These are phyloP conservation scores for Dictyostelium purpureum DNA, from an alignment of 78 protist species.

Conservation along the genomic window DNA sequence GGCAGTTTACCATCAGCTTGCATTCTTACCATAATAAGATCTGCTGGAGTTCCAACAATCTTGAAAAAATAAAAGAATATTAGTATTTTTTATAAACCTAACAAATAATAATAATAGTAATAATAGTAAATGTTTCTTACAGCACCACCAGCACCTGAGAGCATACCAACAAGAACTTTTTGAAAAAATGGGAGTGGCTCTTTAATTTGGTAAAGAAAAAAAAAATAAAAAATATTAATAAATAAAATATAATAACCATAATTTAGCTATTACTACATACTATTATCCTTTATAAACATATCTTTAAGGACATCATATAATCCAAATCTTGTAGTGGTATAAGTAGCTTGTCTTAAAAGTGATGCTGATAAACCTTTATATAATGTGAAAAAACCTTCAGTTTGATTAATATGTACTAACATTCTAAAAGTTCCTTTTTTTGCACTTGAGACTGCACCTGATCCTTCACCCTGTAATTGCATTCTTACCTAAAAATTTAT, in stretches of 20 bases:
- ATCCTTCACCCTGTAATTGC: slow-evolving; percentile 62
- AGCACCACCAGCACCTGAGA: slow-evolving; percentile 84
- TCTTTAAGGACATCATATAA: slow-evolving; percentile 66
- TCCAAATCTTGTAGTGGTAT: slow-evolving; percentile 80
- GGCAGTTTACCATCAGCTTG: slow-evolving; percentile 86
- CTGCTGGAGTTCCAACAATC: slow-evolving; percentile 81
- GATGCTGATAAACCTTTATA: slow-evolving; percentile 82
- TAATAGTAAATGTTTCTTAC: neutral
- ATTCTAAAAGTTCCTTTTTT: slow-evolving; percentile 59
- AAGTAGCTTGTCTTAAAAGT: slow-evolving; percentile 79
- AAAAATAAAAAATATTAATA: neutral
- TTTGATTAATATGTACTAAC: slow-evolving; percentile 31
- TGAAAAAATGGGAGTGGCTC: slow-evolving; percentile 45
- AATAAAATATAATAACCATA: too few relatives aligned
- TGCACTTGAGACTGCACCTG: neutral
- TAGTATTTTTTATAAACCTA: neutral
- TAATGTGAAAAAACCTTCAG: slow-evolving; percentile 73
- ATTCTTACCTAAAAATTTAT: slow-evolving; percentile 74
- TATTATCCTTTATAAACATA: neutral
- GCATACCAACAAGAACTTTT: slow-evolving; percentile 57
- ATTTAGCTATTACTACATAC: too few relatives aligned
- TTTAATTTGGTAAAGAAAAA: neutral
- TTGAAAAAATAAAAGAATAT: neutral
- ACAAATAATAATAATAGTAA: neutral
- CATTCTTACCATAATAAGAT: slow-evolving; percentile 81